Evolutionary conservation across 345 rosid species (phyloP).

Genomic region (Hypericum androsaemum): DNA sequence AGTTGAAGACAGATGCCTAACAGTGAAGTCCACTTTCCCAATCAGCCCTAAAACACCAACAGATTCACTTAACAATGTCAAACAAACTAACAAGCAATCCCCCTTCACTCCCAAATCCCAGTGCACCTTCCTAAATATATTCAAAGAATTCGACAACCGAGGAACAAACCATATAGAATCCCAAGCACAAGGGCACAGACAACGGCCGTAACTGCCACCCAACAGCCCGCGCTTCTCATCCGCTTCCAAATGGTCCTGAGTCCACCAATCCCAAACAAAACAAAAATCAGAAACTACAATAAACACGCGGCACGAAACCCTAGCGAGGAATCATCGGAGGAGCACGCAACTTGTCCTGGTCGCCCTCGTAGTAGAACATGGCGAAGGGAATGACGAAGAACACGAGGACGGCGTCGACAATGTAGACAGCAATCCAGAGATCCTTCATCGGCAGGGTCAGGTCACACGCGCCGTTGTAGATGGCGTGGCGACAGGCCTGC

Average conservation of each 20-base stretch:
- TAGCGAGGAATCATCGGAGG: no score
- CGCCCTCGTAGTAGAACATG: constrained; percentile 97
- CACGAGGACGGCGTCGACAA: constrained; percentile 74
- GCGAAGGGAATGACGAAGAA: constrained; percentile 95
- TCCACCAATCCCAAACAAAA: constrained; percentile 4
- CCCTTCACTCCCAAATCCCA: no score
- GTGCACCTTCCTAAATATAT: no score
- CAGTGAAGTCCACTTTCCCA: constrained; percentile 97
- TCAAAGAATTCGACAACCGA: no score
- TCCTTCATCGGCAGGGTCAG: constrained; percentile 95
- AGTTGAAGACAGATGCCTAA: constrained; percentile 81
- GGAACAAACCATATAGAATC: constrained; percentile 76
- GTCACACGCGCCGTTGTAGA: constrained; percentile 87
- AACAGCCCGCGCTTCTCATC: constrained; percentile 65
- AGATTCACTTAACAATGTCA: background rate
- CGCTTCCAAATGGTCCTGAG: constrained; percentile 77
- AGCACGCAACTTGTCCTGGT: constrained; percentile 70
- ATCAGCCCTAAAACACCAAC: constrained; percentile 45
- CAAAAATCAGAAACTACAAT: background rate
- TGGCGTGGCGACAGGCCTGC: constrained; percentile 87
- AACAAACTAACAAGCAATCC: no score
- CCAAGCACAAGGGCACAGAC: constrained; percentile 82
- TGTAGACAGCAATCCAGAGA: constrained; percentile 85
- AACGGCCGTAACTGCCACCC: constrained; percentile 75
- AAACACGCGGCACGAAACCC: no score